Conservation (phyloP, 495 filamentous ascomycete genomes). For the Baudoinia panamericana region DNA sequence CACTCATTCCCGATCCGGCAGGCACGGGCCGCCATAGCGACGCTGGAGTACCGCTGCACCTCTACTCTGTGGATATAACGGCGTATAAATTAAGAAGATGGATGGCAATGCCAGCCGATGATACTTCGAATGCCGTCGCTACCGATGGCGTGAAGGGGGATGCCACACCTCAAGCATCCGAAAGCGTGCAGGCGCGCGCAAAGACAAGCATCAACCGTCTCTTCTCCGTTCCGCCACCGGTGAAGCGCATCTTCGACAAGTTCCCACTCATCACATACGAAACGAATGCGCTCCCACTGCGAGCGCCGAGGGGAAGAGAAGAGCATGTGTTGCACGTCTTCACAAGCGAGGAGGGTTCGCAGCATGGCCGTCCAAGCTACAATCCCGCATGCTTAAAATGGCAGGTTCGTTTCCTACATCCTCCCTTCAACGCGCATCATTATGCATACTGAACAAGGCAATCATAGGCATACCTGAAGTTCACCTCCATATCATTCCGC, state of each 20-base stretch:
- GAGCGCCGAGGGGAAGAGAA: conserved; percentile 37
- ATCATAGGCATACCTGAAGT: conserved; percentile 67
- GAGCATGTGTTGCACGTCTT: conserved; percentile 66
- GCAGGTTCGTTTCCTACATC: conserved; percentile 52
- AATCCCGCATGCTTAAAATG: conserved; percentile 92
- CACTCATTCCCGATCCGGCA: too few relatives aligned
- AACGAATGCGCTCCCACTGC: conserved; percentile 61
- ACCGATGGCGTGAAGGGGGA: not conserved
- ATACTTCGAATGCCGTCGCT: not conserved
- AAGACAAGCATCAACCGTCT: conserved; percentile 17
- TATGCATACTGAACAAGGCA: not conserved
- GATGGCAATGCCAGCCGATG: conserved; percentile 15
- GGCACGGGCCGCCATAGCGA: too few relatives aligned
- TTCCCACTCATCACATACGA: conserved; percentile 71
- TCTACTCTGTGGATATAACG: too few relatives aligned
- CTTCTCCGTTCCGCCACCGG: conserved; percentile 57
- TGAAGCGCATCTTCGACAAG: conserved; percentile 69
- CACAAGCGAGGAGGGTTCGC: conserved; percentile 49
- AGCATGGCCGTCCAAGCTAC: conserved; percentile 56
- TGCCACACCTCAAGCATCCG: too few relatives aligned
- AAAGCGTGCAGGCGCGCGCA: not conserved
- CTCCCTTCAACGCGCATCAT: not conserved
- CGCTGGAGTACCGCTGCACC: too few relatives aligned
- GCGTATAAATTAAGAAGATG: too few relatives aligned
- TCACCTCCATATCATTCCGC: conserved; percentile 54